Conservation (phyloP, 306 rosid species). For the Rosa rugosa region DNA sequence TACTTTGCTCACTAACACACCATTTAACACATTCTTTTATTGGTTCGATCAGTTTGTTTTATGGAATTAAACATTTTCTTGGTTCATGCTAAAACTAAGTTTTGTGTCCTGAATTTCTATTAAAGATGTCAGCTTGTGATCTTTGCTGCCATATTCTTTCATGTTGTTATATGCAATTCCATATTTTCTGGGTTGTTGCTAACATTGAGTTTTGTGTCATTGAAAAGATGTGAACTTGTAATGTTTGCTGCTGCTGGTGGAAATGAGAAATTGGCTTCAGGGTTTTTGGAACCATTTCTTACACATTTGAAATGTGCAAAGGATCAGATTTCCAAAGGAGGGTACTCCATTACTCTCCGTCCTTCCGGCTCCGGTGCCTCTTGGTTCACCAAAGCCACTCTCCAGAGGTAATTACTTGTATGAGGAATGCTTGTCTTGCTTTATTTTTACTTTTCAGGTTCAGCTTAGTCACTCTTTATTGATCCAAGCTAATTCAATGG, state of each 20-base stretch:
- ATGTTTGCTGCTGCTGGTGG: constrained; percentile 53
- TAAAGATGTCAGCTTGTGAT: constrained; percentile 14
- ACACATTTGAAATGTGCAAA: constrained; percentile 72
- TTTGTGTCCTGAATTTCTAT: neutral
- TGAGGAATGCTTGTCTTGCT: neutral
- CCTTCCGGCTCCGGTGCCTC: constrained; percentile 52
- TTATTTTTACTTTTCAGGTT: neutral
- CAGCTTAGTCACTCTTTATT: neutral
- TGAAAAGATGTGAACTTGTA: constrained; percentile 75
- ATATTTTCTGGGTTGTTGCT: constrained; percentile 14
- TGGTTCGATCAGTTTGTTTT: neutral
- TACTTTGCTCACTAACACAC: constrained; percentile 18
- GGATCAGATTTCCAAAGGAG: constrained; percentile 99
- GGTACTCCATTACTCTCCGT: constrained; percentile 82
- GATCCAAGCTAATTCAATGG: neutral
- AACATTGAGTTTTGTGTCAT: constrained; percentile 17
- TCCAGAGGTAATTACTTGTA: constrained; percentile 55
- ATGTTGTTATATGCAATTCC: neutral
- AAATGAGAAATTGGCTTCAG: constrained; percentile 84
- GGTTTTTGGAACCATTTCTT: constrained; percentile 84
- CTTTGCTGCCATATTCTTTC: neutral
- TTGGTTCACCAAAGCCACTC: constrained; percentile 98
- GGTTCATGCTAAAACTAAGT: neutral
- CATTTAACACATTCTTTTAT: neutral
- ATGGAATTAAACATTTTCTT: neutral